Conservation (phyloP, 495 filamentous ascomycete species). For the Aspergillus diversus region DNA sequence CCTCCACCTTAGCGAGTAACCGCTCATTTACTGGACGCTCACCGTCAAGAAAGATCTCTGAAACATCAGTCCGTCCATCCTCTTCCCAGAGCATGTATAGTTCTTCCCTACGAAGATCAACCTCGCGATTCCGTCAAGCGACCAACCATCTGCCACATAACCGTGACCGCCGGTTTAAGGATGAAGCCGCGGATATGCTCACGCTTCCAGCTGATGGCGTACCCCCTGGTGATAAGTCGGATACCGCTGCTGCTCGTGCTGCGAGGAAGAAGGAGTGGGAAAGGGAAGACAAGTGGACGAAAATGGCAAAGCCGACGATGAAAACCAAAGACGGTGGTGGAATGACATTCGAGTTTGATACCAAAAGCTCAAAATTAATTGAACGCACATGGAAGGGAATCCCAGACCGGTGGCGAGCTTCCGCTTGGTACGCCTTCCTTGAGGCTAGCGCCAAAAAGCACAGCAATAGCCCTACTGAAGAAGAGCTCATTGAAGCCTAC, state of each 20-base stretch:
- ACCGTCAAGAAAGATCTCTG: constrained; percentile 50
- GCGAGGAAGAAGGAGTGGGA: constrained; percentile 79
- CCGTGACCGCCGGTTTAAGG: constrained; percentile 70
- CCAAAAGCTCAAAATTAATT: constrained; percentile 80
- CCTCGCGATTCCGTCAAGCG: constrained; percentile 60
- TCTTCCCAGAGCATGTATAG: constrained; percentile 54
- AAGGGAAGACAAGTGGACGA: constrained; percentile 92
- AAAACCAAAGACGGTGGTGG: constrained; percentile 68
- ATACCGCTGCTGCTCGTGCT: constrained; percentile 58
- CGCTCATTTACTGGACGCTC: constrained; percentile 58
- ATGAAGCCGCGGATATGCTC: constrained; percentile 90
- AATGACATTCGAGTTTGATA: constrained; percentile 90
- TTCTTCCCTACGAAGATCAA: constrained; percentile 40
- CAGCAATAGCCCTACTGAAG: constrained; percentile 63
- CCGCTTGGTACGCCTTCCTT: constrained; percentile 95
- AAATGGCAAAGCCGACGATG: constrained; percentile 80
- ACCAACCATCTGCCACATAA: constrained; percentile 79
- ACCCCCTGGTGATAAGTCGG: constrained; percentile 55
- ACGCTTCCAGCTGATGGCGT: constrained; percentile 71
- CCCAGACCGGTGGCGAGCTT: constrained; percentile 90
- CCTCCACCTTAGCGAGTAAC: constrained; percentile 45
- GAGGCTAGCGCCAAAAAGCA: constrained; percentile 74
- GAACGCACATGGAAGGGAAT: constrained; percentile 97
- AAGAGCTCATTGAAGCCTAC: constrained; percentile 70
- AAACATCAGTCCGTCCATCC: constrained; percentile 39